phyloP scores from a whole-genome alignment of 2,329 filamentous ascomycete genomes.

The Xylaria sp. region DNA sequence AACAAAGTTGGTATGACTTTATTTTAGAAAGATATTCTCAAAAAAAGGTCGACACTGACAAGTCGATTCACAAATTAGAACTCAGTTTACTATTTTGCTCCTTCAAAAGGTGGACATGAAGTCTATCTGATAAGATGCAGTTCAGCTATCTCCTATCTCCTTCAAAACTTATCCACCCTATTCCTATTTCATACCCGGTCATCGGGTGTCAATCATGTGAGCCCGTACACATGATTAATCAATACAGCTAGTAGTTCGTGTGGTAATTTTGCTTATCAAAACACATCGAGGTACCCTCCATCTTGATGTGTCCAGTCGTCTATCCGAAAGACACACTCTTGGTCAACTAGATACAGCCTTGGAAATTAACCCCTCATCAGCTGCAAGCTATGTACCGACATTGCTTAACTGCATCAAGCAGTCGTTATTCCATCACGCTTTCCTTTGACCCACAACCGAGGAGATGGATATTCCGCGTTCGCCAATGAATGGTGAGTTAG shows the following conservation, averaged over 20 bases:
- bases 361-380: neutral
- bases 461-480: slow-evolving; percentile 14
- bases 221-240: neutral
- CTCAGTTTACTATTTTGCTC: neutral
- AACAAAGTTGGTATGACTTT: too few relatives aligned
- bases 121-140: neutral
- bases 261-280: slow-evolving; percentile 15
- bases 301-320: slow-evolving; percentile 19
- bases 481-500: slow-evolving; percentile 16
- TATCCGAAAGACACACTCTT: slow-evolving; percentile 22
- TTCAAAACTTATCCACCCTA: neutral
- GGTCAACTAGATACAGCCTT: slow-evolving; percentile 18
- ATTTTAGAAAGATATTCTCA: too few relatives aligned
- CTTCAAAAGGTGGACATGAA: neutral
- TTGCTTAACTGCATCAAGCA: slow-evolving; percentile 11
- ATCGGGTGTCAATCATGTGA: neutral
- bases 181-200: neutral
- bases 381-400: slow-evolving; percentile 1
- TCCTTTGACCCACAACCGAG: slow-evolving; percentile 6
- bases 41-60: too few relatives aligned
- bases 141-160: neutral
- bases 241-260: neutral
- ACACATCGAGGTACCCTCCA: slow-evolving; percentile 11
- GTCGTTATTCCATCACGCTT: neutral
- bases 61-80: too few relatives aligned